Percentiles rank a stretch among this genome's conserved stretches.
Evolutionary conservation across 2,329 filamentous ascomycete species (phyloP).

Genomic region (Didymella sp.): DNA sequence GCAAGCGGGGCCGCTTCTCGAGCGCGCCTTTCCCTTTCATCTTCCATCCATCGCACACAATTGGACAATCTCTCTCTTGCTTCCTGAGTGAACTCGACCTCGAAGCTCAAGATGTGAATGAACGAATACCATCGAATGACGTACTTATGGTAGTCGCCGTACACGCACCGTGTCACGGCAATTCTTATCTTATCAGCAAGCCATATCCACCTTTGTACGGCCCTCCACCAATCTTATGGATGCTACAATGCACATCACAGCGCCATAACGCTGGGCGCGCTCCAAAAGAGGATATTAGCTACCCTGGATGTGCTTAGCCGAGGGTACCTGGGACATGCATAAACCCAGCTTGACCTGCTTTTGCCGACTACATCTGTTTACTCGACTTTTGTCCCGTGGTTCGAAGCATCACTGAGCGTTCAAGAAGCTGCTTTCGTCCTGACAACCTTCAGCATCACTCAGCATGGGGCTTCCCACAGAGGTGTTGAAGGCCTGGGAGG

Average conservation of each 20-base stretch:
- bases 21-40: neutral
- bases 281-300: conserved; percentile 13
- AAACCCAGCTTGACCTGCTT: conserved; percentile 1
- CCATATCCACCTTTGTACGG: neutral
- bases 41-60: neutral
- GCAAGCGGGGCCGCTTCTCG: conserved; percentile 11
- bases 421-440: neutral
- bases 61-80: neutral
- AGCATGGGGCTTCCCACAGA: conserved; percentile 37
- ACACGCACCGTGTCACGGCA: neutral
- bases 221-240: conserved; percentile 20
- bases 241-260: conserved; percentile 26
- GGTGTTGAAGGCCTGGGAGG: conserved; percentile 55
- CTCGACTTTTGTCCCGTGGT: neutral
- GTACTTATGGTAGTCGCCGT: neutral
- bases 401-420: neutral
- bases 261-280: conserved; percentile 31
- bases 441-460: neutral
- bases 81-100: too few relatives aligned
- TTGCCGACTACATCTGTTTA: neutral
- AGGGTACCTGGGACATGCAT: conserved; percentile 13
- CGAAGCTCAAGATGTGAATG: neutral
- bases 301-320: conserved; percentile 6
- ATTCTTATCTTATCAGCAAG: conserved; percentile 29
- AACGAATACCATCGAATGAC: neutral